These are phyloP conservation scores for Silene latifolia DNA, from an alignment of 148 eudicot species.

Conservation along the genomic window DNA sequence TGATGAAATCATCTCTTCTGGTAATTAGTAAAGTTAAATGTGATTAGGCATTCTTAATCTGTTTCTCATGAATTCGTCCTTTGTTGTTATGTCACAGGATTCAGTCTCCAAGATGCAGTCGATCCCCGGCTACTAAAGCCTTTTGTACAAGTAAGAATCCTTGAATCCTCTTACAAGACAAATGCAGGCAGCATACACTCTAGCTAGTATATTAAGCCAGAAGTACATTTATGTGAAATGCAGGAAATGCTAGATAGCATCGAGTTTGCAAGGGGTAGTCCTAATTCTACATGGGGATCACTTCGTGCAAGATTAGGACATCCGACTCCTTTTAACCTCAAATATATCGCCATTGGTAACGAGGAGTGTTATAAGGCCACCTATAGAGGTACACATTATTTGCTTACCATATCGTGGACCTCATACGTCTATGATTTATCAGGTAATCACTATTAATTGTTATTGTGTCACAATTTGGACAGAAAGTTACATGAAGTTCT, in stretches of 20 bases:
- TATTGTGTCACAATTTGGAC: not conserved
- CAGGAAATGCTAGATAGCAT: constrained; percentile 70
- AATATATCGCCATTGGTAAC: constrained; percentile 73
- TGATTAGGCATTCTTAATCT: not conserved
- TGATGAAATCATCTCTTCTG: not conserved
- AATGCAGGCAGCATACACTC: not conserved
- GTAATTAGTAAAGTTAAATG: not conserved
- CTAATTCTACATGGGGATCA: constrained; percentile 70
- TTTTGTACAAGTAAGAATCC: constrained; percentile 71
- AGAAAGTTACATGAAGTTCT: constrained; percentile 56
- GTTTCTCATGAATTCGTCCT: not conserved
- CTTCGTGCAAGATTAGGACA: constrained; percentile 80
- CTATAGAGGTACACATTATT: constrained; percentile 48
- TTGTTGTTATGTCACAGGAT: constrained; percentile 32
- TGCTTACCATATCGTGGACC: not conserved
- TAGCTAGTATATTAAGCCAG: not conserved
- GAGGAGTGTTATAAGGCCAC: constrained; percentile 52
- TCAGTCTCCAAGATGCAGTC: constrained; percentile 45
- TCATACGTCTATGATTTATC: not conserved
- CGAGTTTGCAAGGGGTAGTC: constrained; percentile 86
- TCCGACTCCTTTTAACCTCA: constrained; percentile 66
- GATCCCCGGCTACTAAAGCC: constrained; percentile 36
- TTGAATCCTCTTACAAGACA: too few species aligned
- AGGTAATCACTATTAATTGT: not conserved
- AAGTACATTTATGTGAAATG: not conserved